phyloP scores from a whole-genome alignment of 805 yeast species.

The Grigorovia transvaalensis region DNA sequence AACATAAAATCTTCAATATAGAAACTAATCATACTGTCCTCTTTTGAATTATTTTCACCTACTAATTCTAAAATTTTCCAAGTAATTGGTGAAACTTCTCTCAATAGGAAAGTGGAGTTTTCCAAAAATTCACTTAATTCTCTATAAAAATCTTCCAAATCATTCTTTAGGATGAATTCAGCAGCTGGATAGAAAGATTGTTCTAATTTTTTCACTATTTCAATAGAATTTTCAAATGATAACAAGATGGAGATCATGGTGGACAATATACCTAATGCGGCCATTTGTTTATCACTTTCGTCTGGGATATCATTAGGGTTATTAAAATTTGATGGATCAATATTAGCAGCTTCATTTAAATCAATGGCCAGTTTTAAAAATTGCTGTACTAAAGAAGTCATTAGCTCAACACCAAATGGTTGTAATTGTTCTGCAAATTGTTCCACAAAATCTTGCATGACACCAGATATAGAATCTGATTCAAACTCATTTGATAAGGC shows the following conservation, averaged over 20 bases:
- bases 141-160: constrained; percentile 60
- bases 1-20: constrained; percentile 70
- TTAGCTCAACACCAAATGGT: constrained; percentile 75
- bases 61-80: constrained; percentile 63
- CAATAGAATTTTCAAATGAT: constrained; percentile 72
- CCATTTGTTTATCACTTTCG: constrained; percentile 61
- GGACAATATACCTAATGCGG: constrained; percentile 70
- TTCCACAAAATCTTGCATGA: constrained; percentile 93
- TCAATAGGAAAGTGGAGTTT: constrained; percentile 50
- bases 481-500: constrained; percentile 72
- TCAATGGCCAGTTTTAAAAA: constrained; percentile 63
- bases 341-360: constrained; percentile 47
- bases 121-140: constrained; percentile 72
- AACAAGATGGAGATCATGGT: constrained; percentile 74
- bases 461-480: constrained; percentile 75
- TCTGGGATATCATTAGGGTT: constrained; percentile 30
- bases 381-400: constrained; percentile 57
- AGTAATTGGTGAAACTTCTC: constrained; percentile 54
- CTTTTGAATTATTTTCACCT: constrained; percentile 24
- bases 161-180: constrained; percentile 52
- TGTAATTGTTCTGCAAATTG: constrained; percentile 77
- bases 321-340: constrained; percentile 32
- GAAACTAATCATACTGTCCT: constrained; percentile 45
- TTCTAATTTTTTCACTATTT: constrained; percentile 53
- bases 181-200: constrained; percentile 61